Base-by-base conservation (phyloP, 169 alveolate genomes). In the Condylostoma magnum region DNA sequence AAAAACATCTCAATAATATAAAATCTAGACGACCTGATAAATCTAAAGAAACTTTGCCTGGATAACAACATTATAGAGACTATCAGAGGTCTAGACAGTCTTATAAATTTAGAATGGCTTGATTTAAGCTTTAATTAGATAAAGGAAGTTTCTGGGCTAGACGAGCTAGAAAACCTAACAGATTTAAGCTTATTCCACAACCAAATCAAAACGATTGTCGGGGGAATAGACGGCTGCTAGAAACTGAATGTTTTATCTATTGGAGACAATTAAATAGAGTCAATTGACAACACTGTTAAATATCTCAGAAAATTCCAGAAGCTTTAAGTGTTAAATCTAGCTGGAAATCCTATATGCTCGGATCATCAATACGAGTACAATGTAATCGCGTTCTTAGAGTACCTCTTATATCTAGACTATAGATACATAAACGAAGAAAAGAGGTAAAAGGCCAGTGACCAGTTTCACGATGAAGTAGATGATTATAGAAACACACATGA, bases 91-190 rank as follows among this genome's bases (percentile, higher is more conserved):
- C 65, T 86, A 30, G 87, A 78, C 20, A 15, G 48, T 37, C 69
- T 86, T 28, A 86, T 72, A 30, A 77, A 76, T 66, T 48, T 86
- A 36, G 77, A 82, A 75, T 86, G 93, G 90, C 82, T 86, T n/a
- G 93, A 86, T 71, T 66, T 86, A 20, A 63, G 83, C 28, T 86
- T 86, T 54, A 86, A 86, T 50, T 52, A 69, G 27, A 86, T 86
- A 30, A 71, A 76, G 27, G 84, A 51, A 34, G 78, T 86, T 6
- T 90, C 79, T 69, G 90, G 90, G 1, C 72, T 86, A 2, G 90
- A 82, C 25, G 73, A 58, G 30, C 58, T 82, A 8, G 57, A 30
- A 12, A 70, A 79, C 31, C 72, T 86, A 10, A 69, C 87, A 0
- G 93, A 86, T 54, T 56, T 86, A 34, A 67, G 86, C 2, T 69